Evolutionary conservation across 2,329 filamentous ascomycete species (phyloP).

Genomic region (Aspergillus sp.): DNA sequence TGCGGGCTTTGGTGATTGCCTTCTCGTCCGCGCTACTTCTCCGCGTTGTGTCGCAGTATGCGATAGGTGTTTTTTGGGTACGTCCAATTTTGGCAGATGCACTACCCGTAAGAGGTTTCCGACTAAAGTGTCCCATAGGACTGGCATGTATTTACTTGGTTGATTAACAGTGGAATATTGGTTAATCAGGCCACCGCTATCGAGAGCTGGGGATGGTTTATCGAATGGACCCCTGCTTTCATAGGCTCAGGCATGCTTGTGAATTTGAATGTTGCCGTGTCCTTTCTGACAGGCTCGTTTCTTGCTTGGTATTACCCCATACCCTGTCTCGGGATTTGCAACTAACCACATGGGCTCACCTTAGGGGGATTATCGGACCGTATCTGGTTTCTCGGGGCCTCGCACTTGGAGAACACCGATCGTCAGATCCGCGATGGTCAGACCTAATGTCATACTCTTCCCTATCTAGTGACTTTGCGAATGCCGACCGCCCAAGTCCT

Average conservation of each 20-base stretch:
- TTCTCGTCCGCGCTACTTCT: not conserved
- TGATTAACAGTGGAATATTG: not conserved
- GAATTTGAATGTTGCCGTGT: constrained; percentile 2
- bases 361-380: constrained; percentile 4
- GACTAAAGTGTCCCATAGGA: not conserved
- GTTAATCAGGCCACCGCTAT: not conserved
- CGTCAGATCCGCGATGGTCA: not conserved
- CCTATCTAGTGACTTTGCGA: constrained; percentile 3
- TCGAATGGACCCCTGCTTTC: constrained; percentile 7
- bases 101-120: not conserved
- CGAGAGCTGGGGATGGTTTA: constrained; percentile 8
- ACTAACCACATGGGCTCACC: not conserved
- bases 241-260: constrained; percentile 9
- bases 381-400: constrained; percentile 2
- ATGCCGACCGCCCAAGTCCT: constrained; percentile 4
- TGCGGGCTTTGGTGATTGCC: not conserved
- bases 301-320: constrained; percentile 1
- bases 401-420: constrained; percentile 1
- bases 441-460: constrained; percentile 2
- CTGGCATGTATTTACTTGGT: constrained; percentile 7
- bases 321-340: not conserved
- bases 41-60: constrained; percentile 3
- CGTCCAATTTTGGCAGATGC: not conserved
- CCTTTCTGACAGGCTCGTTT: not conserved
- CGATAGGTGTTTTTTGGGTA: constrained; percentile 6